Percentiles rank a stretch among this genome's conserved stretches.
Evolutionary conservation across 805 yeast species (phyloP).

Genomic region (Cyberlindnera saturnus): DNA sequence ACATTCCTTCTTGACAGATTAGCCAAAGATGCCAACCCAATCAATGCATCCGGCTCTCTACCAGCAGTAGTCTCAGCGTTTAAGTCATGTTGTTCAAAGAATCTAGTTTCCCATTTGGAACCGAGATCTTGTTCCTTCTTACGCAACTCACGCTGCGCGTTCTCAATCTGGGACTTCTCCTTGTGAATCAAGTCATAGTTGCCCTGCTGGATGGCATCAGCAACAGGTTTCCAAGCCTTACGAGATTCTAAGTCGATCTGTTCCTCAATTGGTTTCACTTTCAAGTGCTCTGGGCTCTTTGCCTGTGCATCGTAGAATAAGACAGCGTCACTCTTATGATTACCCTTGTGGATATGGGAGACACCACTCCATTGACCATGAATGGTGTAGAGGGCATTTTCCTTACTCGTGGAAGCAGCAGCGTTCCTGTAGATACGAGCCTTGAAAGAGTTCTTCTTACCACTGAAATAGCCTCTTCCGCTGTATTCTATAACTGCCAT

Average conservation of each 20-base stretch:
- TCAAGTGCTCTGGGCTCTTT: constrained; percentile 46
- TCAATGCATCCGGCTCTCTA: constrained; percentile 32
- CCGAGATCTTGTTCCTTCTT: constrained; percentile 64
- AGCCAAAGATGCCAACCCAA: constrained; percentile 39
- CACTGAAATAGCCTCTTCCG: constrained; percentile 93
- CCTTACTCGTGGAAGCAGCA: constrained; percentile 43
- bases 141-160: constrained; percentile 77
- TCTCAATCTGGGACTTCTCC: constrained; percentile 76
- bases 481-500: constrained; percentile 67
- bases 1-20: constrained; percentile 56
- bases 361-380: constrained; percentile 89
- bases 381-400: constrained; percentile 70
- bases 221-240: constrained; percentile 85
- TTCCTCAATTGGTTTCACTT: constrained; percentile 74
- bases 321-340: constrained; percentile 37
- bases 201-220: constrained; percentile 73
- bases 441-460: constrained; percentile 89
- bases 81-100: constrained; percentile 59
- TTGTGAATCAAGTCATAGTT: constrained; percentile 70
- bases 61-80: constrained; percentile 20
- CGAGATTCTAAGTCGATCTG: constrained; percentile 82
- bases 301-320: constrained; percentile 60
- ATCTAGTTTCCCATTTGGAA: constrained; percentile 67
- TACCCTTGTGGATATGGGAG: constrained; percentile 58
- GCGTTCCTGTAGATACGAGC: constrained; percentile 65